phyloP scores from a whole-genome alignment of 106 monocot genomes.

The Dendrobium chrysotoxum region DNA sequence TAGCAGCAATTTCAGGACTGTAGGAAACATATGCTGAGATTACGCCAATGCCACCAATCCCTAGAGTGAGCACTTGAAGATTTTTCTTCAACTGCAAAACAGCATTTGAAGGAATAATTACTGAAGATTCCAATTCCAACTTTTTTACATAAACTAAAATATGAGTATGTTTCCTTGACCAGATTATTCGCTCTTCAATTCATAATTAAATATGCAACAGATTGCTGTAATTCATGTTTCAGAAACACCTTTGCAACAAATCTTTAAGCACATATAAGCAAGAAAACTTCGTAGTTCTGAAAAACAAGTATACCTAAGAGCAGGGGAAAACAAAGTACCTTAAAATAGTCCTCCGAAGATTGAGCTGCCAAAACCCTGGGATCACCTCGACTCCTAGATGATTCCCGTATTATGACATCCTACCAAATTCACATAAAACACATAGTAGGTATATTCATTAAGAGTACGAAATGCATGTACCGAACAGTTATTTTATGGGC shows the following conservation, averaged over 20 bases:
- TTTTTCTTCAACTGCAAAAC: slow-evolving; percentile 68
- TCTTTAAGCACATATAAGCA: background rate
- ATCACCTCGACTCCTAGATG: slow-evolving; percentile 52
- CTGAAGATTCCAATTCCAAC: background rate
- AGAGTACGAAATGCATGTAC: background rate
- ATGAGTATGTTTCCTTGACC: background rate
- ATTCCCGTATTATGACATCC: slow-evolving; percentile 85
- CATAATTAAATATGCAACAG: background rate
- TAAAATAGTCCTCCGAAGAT: slow-evolving; percentile 53
- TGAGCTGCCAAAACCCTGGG: slow-evolving; percentile 62
- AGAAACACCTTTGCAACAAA: background rate
- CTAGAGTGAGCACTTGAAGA: slow-evolving; percentile 60
- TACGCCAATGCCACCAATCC: slow-evolving; percentile 78
- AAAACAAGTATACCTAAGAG: background rate
- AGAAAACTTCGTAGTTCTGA: background rate
- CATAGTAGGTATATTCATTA: background rate
- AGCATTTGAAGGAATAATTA: background rate
- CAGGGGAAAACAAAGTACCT: slow-evolving; percentile 32
- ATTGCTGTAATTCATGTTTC: background rate
- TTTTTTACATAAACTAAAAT: background rate
- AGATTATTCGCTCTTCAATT: background rate
- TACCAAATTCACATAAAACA: slow-evolving; percentile 15
- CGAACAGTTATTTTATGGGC: background rate
- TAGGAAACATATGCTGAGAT: slow-evolving; percentile 87
- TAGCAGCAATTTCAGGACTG: slow-evolving; percentile 75